These are phyloP conservation scores for Aureobasidium sp. DNA, from an alignment of 2,329 filamentous ascomycete genomes.

Conservation along the genomic window DNA sequence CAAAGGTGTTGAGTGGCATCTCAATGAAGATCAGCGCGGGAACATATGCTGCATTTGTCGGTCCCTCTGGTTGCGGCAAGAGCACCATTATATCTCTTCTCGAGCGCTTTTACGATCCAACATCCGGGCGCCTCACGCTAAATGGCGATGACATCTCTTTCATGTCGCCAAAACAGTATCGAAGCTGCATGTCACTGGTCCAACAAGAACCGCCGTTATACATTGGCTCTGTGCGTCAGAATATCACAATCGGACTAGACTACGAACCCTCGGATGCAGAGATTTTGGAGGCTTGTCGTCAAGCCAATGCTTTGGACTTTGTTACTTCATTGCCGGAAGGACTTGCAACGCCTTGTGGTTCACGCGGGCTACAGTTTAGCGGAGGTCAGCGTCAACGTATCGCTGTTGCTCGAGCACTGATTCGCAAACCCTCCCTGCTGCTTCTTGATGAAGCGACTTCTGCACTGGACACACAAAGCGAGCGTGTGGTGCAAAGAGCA, in stretches of 20 bases:
- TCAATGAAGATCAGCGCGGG: slow-evolving; percentile 27
- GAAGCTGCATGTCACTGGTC: slow-evolving; percentile 59
- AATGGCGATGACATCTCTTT: slow-evolving; percentile 53
- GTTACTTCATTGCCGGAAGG: slow-evolving; percentile 45
- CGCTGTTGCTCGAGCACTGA: slow-evolving; percentile 47
- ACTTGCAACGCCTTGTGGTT: slow-evolving; percentile 41
- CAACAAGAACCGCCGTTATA: slow-evolving; percentile 69
- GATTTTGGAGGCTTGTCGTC: slow-evolving; percentile 39
- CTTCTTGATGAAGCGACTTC: slow-evolving; percentile 54
- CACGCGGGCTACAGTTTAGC: slow-evolving; percentile 41
- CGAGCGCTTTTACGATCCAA: slow-evolving; percentile 40
- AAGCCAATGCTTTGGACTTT: slow-evolving; percentile 48
- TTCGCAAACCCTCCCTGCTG: slow-evolving; percentile 45
- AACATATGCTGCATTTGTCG: slow-evolving; percentile 40
- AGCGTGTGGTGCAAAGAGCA: slow-evolving; percentile 58
- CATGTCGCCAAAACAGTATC: slow-evolving; percentile 55
- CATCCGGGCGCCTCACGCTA: slow-evolving; percentile 32
- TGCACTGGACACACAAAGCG: slow-evolving; percentile 56
- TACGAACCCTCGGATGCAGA: slow-evolving; percentile 32
- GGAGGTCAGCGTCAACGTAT: slow-evolving; percentile 51
- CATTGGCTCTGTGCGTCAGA: slow-evolving; percentile 58
- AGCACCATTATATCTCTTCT: slow-evolving; percentile 39
- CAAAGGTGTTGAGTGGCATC: slow-evolving; percentile 22
- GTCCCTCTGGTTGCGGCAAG: slow-evolving; percentile 42
- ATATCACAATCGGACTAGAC: slow-evolving; percentile 40